Percentiles rank a stretch among this genome's conserved stretches.
Evolutionary conservation across 78 protist genomes (phyloP).

Genomic region (Isochrysis galbana): DNA sequence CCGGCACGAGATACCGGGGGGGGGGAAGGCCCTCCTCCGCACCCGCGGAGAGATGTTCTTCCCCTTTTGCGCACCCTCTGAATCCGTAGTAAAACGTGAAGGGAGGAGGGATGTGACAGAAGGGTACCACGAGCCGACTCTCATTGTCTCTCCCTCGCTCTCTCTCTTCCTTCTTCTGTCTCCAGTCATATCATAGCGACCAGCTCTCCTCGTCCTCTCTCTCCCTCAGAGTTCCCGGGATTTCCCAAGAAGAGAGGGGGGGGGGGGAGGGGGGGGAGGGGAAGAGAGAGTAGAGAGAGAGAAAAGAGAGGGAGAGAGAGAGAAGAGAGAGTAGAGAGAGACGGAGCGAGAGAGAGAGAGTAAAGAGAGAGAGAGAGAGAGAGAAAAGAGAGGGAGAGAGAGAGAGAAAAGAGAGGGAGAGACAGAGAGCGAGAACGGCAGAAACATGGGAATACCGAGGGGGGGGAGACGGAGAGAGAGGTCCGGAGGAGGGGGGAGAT

Average conservation of each 20-base stretch:
- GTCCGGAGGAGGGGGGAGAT: background rate
- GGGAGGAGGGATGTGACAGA: too few relatives aligned
- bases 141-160: too few relatives aligned
- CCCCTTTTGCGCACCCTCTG: too few relatives aligned
- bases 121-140: too few relatives aligned
- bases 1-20: too few relatives aligned
- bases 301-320: background rate
- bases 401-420: background rate
- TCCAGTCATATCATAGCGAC: too few relatives aligned
- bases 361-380: background rate
- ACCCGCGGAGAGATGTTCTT: too few relatives aligned
- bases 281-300: background rate
- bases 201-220: too few relatives aligned
- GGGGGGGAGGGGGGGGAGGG: background rate
- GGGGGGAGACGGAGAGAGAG: background rate
- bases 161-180: too few relatives aligned
- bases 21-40: too few relatives aligned
- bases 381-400: background rate
- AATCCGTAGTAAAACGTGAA: too few relatives aligned
- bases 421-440: background rate
- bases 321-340: background rate
- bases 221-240: too few relatives aligned
- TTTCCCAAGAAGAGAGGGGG: background rate
- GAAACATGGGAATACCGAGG: background rate
- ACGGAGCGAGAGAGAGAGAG: background rate